phyloP scores from a whole-genome alignment of 2,329 filamentous ascomycete species.

The Hirsutella rhossiliensis region DNA sequence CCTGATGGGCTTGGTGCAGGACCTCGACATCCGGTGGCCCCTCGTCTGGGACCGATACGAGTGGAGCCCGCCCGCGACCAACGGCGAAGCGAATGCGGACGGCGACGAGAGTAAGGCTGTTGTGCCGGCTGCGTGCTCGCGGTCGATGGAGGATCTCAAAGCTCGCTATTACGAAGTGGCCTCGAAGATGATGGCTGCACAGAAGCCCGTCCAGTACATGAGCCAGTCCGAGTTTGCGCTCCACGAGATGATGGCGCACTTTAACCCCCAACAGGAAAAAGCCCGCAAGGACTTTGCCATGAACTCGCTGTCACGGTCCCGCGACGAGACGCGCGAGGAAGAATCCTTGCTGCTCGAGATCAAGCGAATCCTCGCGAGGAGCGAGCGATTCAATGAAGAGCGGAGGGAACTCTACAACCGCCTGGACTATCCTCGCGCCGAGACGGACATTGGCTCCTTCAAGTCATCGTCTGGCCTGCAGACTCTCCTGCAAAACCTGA shows the following conservation, averaged over 20 bases:
- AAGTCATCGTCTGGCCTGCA: conserved; percentile 72
- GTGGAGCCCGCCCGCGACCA: conserved; percentile 38
- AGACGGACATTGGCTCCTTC: conserved; percentile 64
- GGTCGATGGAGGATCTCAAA: conserved; percentile 85
- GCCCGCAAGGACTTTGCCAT: conserved; percentile 76
- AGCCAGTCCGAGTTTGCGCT: conserved; percentile 69
- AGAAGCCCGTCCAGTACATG: conserved; percentile 79
- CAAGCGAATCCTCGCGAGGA: conserved; percentile 78
- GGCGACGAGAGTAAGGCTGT: conserved; percentile 40
- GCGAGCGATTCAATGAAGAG: conserved; percentile 77
- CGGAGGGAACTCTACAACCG: conserved; percentile 77
- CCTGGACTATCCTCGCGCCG: conserved; percentile 64
- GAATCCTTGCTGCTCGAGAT: conserved; percentile 81
- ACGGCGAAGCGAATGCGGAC: conserved; percentile 31
- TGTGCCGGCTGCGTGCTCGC: conserved; percentile 37
- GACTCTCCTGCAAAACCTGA: conserved; percentile 68
- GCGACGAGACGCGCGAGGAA: conserved; percentile 86
- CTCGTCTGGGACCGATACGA: conserved; percentile 91
- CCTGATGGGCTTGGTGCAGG: conserved; percentile 59
- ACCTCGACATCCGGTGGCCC: conserved; percentile 83
- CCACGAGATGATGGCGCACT: conserved; percentile 78
- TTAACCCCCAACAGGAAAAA: conserved; percentile 68
- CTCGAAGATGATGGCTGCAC: conserved; percentile 67
- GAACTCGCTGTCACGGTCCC: conserved; percentile 64
- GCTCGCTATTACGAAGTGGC: conserved; percentile 81